phyloP scores from a whole-genome alignment of 2,329 filamentous ascomycete genomes.

The Botrytis pseudocinerea region DNA sequence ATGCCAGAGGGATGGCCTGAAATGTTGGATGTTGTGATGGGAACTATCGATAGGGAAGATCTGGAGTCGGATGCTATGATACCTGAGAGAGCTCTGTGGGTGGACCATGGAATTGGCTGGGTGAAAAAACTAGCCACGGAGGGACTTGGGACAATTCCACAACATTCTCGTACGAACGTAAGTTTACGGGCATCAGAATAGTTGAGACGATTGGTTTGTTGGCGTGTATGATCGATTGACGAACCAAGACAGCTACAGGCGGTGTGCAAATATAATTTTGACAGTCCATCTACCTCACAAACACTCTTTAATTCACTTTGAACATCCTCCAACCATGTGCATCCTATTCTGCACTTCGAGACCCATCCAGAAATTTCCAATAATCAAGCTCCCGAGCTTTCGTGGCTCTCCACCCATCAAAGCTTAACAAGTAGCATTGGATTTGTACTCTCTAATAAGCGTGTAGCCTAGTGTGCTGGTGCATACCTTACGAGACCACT shows the following conservation, averaged over 20 bases:
- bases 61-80: not conserved
- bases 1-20: not conserved
- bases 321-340: not conserved
- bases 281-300: not conserved
- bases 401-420: too few relatives aligned
- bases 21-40: not conserved
- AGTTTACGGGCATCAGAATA: too few relatives aligned
- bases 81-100: not conserved
- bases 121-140: not conserved
- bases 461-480: too few relatives aligned
- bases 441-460: too few relatives aligned
- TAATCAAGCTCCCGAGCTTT: too few relatives aligned
- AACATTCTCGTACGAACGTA: not conserved
- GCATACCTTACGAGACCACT: too few relatives aligned
- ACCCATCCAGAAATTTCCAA: not conserved
- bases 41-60: not conserved
- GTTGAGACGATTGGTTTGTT: not conserved
- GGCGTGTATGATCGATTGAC: not conserved
- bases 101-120: not conserved
- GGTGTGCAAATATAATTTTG: not conserved
- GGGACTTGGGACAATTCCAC: not conserved
- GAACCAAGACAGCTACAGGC: too few relatives aligned
- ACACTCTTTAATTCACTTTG: not conserved
- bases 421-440: too few relatives aligned
- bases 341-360: accelerated